These are phyloP conservation scores for Bryum argenteum DNA, from an alignment of 225 moss, liverwort and hornwort species.

Conservation along the genomic window DNA sequence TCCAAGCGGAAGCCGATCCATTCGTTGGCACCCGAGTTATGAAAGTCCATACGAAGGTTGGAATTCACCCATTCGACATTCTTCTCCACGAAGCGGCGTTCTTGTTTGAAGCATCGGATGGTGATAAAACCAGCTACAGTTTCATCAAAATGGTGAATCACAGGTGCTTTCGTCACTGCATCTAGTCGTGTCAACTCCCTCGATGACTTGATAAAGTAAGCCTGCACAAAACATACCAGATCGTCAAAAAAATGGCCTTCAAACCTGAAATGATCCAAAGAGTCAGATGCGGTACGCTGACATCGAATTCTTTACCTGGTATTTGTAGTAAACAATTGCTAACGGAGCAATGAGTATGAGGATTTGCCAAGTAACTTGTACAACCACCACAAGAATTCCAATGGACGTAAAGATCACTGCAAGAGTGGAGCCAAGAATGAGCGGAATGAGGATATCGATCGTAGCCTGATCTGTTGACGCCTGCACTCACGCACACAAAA, in stretches of 20 bases:
- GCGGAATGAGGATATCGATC: conserved; percentile 49
- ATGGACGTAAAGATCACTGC: conserved; percentile 35
- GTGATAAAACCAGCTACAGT: conserved; percentile 57
- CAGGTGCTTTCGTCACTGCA: conserved; percentile 64
- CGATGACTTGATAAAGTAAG: conserved; percentile 54
- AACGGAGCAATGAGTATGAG: conserved; percentile 45
- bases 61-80: conserved; percentile 55
- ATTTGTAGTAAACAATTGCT: conserved; percentile 42
- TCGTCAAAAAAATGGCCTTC: not conserved
- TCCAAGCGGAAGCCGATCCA: conserved; percentile 67
- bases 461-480: conserved; percentile 63
- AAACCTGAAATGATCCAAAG: not conserved
- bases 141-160: conserved; percentile 64
- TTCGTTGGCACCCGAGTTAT: conserved; percentile 59
- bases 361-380: conserved; percentile 54
- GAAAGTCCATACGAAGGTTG: conserved; percentile 62
- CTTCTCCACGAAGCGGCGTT: conserved; percentile 43
- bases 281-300: too few relatives aligned
- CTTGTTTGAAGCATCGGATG: conserved; percentile 56
- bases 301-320: conserved; percentile 35
- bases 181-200: conserved; percentile 64
- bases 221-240: conserved; percentile 27
- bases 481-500: conserved; percentile 31
- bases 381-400: conserved; percentile 51
- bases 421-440: conserved; percentile 39